These are phyloP conservation scores for Schoenoplectus tabernaemontani DNA, from an alignment of 202 grass and related monocot genomes.

Conservation along the genomic window DNA sequence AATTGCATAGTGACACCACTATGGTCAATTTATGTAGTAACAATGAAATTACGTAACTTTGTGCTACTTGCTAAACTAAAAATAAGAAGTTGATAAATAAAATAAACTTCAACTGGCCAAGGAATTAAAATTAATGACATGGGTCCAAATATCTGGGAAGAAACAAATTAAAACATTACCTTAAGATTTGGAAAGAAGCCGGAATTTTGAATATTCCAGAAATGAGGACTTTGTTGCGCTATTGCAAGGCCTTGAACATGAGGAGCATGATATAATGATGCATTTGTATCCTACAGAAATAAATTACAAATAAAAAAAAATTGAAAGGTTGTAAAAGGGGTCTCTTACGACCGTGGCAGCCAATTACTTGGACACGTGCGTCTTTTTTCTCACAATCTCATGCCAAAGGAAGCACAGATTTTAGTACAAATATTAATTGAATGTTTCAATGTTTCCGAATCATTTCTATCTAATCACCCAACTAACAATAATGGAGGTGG, in stretches of 20 bases:
- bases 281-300: slow-evolving; percentile 39
- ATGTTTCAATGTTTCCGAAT: background rate
- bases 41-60: background rate
- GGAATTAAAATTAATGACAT: background rate
- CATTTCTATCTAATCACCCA: background rate
- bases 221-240: slow-evolving; percentile 39
- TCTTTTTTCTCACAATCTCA: background rate
- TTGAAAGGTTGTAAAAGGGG: background rate
- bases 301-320: background rate
- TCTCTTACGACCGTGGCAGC: background rate
- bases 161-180: slow-evolving; percentile 29
- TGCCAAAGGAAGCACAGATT: background rate
- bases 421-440: slow-evolving; percentile 11
- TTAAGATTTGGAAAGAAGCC: slow-evolving; percentile 48
- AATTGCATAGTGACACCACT: background rate
- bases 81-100: background rate
- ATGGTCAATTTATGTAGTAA: background rate
- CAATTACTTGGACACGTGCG: background rate
- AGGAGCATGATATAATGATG: slow-evolving; percentile 40
- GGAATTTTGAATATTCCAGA: slow-evolving; percentile 44
- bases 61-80: background rate
- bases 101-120: background rate
- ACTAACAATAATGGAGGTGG: background rate
- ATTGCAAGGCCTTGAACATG: slow-evolving; percentile 37
- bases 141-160: background rate